Conservation (phyloP, 371 early-diverging fungal species). For the Rhizomucor pusillus region DNA sequence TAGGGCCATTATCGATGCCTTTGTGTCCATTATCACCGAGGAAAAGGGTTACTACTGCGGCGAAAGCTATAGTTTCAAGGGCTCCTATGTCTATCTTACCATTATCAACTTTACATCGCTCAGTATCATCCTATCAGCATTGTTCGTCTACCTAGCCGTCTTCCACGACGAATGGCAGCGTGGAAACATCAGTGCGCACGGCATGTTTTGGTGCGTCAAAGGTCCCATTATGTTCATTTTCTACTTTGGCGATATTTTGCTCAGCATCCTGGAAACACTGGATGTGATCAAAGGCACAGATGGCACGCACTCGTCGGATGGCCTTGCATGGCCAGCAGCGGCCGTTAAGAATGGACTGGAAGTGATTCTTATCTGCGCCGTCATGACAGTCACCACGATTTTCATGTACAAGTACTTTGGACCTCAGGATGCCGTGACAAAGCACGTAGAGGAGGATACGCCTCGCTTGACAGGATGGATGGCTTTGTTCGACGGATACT, state of each 20-base stretch:
- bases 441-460: conserved; percentile 6
- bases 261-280: conserved; percentile 26
- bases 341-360: conserved; percentile 45
- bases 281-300: conserved; percentile 40
- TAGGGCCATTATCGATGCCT: conserved; percentile 44
- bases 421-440: conserved; percentile 12
- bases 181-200: conserved; percentile 38
- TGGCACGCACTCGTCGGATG: conserved; percentile 23
- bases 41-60: conserved; percentile 44
- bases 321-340: conserved; percentile 39
- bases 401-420: conserved; percentile 46
- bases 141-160: conserved; percentile 45
- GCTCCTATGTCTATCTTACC: conserved; percentile 41
- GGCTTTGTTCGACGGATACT: conserved; percentile 39
- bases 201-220: conserved; percentile 56
- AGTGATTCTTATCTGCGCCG: conserved; percentile 35
- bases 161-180: conserved; percentile 40
- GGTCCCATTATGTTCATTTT: conserved; percentile 50
- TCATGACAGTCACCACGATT: conserved; percentile 33
- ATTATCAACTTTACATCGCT: conserved; percentile 44
- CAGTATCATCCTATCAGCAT: conserved; percentile 38
- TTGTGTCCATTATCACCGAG: conserved; percentile 39
- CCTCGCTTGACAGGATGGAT: conserved; percentile 21
- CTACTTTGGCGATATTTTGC: conserved; percentile 42
- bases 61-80: conserved; percentile 30